A percentile compares a stretch with the other conserved stretches of the same genome.
phyloP scores from a whole-genome alignment of 371 early-diverging fungal species.

The Actinomortierella wolfii region DNA sequence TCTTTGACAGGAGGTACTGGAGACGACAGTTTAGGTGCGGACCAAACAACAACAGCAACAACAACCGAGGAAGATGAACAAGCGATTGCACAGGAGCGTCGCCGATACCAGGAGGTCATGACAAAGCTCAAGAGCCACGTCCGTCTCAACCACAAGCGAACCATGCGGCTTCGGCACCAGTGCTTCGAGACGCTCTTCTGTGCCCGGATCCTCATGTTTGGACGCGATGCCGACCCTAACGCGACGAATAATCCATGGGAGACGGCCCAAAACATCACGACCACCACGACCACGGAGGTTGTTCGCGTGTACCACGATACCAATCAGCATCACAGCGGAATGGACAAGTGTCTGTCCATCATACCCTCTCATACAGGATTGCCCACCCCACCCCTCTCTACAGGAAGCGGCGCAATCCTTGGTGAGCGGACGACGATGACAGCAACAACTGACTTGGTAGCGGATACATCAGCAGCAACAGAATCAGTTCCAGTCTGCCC shows the following conservation, averaged over 20 bases:
- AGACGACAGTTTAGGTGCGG: no score
- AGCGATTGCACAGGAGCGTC: conserved; percentile 16
- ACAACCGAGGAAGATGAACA: neutral
- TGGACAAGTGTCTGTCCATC: neutral
- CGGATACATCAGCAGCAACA: neutral
- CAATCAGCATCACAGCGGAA: no score
- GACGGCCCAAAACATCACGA: no score
- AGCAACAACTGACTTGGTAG: neutral
- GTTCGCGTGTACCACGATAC: no score
- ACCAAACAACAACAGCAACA: neutral
- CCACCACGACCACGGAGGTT: no score
- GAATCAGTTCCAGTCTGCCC: neutral
- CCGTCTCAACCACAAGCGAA: conserved; percentile 25
- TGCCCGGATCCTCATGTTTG: conserved; percentile 31
- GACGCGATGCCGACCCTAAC: conserved; percentile 12
- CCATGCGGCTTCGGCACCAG: conserved; percentile 15
- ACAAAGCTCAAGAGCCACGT: conserved; percentile 28
- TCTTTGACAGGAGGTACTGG: no score
- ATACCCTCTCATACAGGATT: conserved; percentile 20
- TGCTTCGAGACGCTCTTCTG: conserved; percentile 31
- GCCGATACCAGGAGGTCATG: conserved; percentile 8
- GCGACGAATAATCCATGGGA: no score
- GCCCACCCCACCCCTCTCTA: conserved; percentile 20
- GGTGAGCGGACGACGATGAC: neutral
- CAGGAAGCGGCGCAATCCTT: neutral